These are phyloP conservation scores for Penicillium crustosum DNA, from an alignment of 2,329 filamentous ascomycete genomes.

Conservation along the genomic window DNA sequence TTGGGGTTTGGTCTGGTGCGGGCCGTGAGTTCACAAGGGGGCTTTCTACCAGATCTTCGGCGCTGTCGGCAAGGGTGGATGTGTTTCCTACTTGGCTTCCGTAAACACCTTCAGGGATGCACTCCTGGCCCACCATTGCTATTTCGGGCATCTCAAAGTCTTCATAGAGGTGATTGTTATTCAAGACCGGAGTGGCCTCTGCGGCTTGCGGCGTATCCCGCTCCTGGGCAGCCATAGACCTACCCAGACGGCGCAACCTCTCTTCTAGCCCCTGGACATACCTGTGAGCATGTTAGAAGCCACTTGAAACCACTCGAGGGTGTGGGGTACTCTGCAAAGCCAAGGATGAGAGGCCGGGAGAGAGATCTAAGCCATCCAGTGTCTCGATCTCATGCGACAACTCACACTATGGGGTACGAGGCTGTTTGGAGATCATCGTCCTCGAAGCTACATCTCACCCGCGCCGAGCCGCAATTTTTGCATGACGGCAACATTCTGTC, in stretches of 20 bases:
- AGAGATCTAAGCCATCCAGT: background rate
- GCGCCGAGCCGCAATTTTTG: constrained; percentile 40
- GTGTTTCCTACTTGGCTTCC: background rate
- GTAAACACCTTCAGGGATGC: background rate
- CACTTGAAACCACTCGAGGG: background rate
- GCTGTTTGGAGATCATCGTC: constrained; percentile 42
- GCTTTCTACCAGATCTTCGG: background rate
- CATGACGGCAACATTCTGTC: constrained; percentile 43
- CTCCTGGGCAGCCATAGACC: background rate
- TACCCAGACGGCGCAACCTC: background rate
- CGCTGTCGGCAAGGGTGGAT: background rate
- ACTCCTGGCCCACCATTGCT: background rate
- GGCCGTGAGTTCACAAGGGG: background rate
- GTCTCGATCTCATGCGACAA: background rate
- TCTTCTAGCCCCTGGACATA: background rate
- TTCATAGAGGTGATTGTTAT: background rate
- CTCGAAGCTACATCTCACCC: constrained; percentile 44
- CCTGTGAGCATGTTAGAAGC: background rate
- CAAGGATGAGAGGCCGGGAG: background rate
- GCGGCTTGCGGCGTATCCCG: background rate
- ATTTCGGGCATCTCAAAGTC: background rate
- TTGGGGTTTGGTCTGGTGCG: constrained; percentile 11
- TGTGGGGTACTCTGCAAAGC: background rate
- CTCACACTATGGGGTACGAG: constrained; percentile 45
- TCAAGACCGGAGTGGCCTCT: background rate